phyloP scores from a whole-genome alignment of 129 eudicot genomes.

The Apium graveolens region DNA sequence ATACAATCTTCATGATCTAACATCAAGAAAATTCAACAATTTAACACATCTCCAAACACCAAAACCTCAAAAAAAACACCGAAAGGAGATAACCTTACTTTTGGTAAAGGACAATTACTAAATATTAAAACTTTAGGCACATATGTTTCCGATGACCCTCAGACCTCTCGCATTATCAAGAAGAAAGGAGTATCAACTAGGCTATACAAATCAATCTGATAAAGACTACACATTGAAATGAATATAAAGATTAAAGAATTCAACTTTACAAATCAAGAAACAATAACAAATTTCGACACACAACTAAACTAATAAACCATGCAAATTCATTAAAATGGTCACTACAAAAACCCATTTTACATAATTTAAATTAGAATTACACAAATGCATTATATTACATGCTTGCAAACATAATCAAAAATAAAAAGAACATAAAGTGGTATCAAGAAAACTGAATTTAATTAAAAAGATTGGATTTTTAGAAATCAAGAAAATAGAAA shows the following conservation, averaged over 20 bases:
- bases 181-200: not conserved
- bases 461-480: not conserved
- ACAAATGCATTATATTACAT: not conserved
- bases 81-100: not conserved
- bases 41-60: not conserved
- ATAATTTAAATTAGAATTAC: not conserved
- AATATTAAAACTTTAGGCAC: too few relatives aligned
- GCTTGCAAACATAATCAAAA: not conserved
- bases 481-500: not conserved
- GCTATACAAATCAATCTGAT: not conserved
- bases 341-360: not conserved
- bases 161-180: not conserved
- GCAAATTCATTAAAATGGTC: not conserved
- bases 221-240: not conserved
- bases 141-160: not conserved
- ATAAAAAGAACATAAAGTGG: not conserved
- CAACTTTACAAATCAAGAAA: not conserved
- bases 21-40: not conserved
- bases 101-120: too few relatives aligned
- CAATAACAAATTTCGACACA: not conserved
- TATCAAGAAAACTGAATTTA: not conserved
- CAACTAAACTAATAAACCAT: not conserved
- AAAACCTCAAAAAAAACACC: not conserved
- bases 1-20: not conserved
- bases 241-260: not conserved